Evolutionary conservation across 2,329 filamentous ascomycete genomes (phyloP).

Genomic region (Colletotrichum euphorbiae): DNA sequence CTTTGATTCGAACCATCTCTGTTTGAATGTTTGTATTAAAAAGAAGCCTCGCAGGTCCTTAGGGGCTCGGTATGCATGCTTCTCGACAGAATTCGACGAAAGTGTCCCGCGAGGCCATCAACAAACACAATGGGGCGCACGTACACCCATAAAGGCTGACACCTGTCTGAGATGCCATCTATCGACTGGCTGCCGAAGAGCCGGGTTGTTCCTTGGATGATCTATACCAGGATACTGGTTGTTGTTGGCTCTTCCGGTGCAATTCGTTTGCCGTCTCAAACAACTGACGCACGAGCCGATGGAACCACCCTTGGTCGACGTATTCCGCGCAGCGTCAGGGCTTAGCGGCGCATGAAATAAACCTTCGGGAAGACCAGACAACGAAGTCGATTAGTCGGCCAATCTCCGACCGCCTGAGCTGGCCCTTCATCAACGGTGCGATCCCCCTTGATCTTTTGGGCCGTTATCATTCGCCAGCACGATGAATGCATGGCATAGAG

Average conservation of each 20-base stretch:
- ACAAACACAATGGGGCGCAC: slow-evolving; percentile 1
- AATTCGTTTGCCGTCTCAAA: slow-evolving; percentile 32
- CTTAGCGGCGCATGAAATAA: slow-evolving; percentile 36
- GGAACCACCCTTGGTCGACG: slow-evolving; percentile 15
- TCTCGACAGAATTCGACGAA: not conserved
- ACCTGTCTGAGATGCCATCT: slow-evolving; percentile 31
- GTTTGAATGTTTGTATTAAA: slow-evolving; percentile 4
- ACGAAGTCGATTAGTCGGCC: slow-evolving; percentile 7
- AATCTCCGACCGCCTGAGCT: slow-evolving; percentile 10
- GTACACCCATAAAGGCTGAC: slow-evolving; percentile 8
- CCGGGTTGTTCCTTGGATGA: slow-evolving; percentile 15
- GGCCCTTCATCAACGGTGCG: not conserved
- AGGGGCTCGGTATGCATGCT: not conserved
- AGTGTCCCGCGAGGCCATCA: not conserved
- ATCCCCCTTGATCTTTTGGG: not conserved
- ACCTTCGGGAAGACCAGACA: slow-evolving; percentile 35
- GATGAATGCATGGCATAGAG: slow-evolving; percentile 11
- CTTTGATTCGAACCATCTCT: not conserved
- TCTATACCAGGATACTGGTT: not conserved
- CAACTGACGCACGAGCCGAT: slow-evolving; percentile 29
- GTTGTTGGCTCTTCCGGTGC: not conserved
- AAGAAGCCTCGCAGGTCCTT: not conserved
- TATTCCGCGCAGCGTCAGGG: slow-evolving; percentile 15
- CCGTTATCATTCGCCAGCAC: slow-evolving; percentile 6
- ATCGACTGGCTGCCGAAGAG: slow-evolving; percentile 19